Conservation (phyloP, 768 basidiomycete genomes). For the Kwoniella bestiolae region DNA sequence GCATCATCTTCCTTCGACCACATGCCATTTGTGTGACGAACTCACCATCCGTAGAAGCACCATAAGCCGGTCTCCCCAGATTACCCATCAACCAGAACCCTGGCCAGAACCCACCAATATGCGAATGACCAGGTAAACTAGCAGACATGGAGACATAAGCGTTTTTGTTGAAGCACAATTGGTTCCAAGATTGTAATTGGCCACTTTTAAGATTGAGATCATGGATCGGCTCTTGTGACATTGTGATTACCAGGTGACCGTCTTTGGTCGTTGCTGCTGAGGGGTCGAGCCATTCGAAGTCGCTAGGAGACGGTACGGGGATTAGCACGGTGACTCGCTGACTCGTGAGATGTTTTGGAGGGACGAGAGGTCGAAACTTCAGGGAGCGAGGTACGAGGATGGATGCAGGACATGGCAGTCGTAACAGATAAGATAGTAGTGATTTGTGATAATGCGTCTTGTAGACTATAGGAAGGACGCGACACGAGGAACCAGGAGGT, state of each 20-base stretch:
- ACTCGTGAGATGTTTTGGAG: too few relatives aligned
- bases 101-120: conserved; percentile 60
- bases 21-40: neutral
- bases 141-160: conserved; percentile 68
- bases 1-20: neutral
- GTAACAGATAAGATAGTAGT: neutral
- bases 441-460: neutral
- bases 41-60: conserved; percentile 80
- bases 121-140: conserved; percentile 49
- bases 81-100: conserved; percentile 70
- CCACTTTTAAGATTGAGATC: conserved; percentile 66
- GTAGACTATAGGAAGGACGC: too few relatives aligned
- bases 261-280: conserved; percentile 68
- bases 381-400: too few relatives aligned
- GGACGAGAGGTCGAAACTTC: too few relatives aligned
- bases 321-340: neutral
- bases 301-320: conserved; percentile 29
- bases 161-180: conserved; percentile 93
- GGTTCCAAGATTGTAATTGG: conserved; percentile 65
- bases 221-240: conserved; percentile 70
- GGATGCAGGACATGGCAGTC: too few relatives aligned
- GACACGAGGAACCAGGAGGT: too few relatives aligned
- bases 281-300: conserved; percentile 85
- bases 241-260: conserved; percentile 76
- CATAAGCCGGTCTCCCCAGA: conserved; percentile 85